Evolutionary conservation across 352 stramenopile species (phyloP).

Genomic region (Phytopythium helicoides): DNA sequence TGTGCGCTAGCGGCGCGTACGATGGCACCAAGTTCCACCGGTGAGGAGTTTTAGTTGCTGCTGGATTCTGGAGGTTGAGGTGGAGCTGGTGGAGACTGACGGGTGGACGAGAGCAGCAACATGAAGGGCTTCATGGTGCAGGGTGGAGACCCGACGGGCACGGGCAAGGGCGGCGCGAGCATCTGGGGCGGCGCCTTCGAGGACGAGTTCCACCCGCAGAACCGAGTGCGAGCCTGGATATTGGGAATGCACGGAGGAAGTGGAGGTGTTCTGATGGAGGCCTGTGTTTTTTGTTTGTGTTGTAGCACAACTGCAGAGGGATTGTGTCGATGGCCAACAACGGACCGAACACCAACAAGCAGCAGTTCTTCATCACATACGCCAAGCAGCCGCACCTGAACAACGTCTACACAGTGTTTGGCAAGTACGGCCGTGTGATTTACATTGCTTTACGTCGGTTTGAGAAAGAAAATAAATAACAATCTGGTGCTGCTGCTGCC

Average conservation of each 20-base stretch:
- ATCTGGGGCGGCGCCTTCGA: slow-evolving; percentile 89
- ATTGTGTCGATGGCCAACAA: slow-evolving; percentile 94
- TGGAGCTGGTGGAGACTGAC: neutral
- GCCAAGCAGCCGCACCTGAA: slow-evolving; percentile 96
- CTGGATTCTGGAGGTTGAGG: too few species aligned
- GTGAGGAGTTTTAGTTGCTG: too few species aligned
- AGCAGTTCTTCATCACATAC: slow-evolving; percentile 99
- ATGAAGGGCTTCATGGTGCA: slow-evolving; percentile 90
- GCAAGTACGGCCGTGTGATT: slow-evolving; percentile 56
- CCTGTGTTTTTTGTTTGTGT: too few species aligned
- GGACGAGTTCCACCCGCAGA: slow-evolving; percentile 92
- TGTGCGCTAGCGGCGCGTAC: slow-evolving; percentile 91
- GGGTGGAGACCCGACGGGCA: slow-evolving; percentile 89
- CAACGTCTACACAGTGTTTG: slow-evolving; percentile 98
- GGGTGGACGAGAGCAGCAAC: slow-evolving; percentile 34
- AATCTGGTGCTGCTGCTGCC: neutral
- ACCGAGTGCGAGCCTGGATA: slow-evolving; percentile 41
- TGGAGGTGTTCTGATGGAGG: slow-evolving; percentile 6
- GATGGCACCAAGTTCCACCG: slow-evolving; percentile 91
- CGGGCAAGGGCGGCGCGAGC: slow-evolving; percentile 88
- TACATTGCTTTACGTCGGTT: slow-evolving; percentile 3
- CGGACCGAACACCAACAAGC: slow-evolving; percentile 90
- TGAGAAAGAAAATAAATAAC: neutral
- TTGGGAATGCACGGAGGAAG: slow-evolving; percentile 5
- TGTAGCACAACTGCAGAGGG: slow-evolving; percentile 85